These are phyloP conservation scores for Solanum pimpinellifolium DNA, from an alignment of 257 asterid genomes.

Conservation along the genomic window DNA sequence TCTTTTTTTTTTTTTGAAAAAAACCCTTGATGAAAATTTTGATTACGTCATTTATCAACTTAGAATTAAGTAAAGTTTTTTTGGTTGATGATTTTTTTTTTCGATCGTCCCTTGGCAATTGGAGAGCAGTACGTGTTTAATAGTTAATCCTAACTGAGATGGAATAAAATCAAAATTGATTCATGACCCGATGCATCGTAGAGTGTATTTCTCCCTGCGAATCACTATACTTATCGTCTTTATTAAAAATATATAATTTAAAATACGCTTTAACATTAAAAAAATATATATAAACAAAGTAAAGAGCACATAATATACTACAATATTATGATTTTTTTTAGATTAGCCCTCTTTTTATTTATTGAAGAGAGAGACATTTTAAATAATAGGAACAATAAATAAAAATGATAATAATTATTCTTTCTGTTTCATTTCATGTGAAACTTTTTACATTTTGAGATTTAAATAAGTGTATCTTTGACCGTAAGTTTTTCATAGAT, in stretches of 20 bases:
- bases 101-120: not conserved
- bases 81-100: not conserved
- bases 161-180: not conserved
- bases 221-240: not conserved
- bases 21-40: too few relatives aligned
- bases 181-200: not conserved
- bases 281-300: too few relatives aligned
- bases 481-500: too few relatives aligned
- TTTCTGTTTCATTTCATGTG: too few relatives aligned
- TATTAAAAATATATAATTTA: not conserved
- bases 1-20: rapidly evolving
- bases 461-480: too few relatives aligned
- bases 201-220: not conserved
- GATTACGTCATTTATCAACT: too few relatives aligned
- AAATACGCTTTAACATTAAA: not conserved
- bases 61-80: not conserved
- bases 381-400: not conserved
- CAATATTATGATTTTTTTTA: not conserved
- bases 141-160: not conserved
- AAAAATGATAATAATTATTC: not conserved
- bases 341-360: not conserved
- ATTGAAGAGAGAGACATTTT: not conserved
- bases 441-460: rapidly evolving
- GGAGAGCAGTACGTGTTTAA: not conserved
- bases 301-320: not conserved